Base-by-base conservation (phyloP, 1,284 basidiomycete genomes). In the Fomitopsis palustris region DNA sequence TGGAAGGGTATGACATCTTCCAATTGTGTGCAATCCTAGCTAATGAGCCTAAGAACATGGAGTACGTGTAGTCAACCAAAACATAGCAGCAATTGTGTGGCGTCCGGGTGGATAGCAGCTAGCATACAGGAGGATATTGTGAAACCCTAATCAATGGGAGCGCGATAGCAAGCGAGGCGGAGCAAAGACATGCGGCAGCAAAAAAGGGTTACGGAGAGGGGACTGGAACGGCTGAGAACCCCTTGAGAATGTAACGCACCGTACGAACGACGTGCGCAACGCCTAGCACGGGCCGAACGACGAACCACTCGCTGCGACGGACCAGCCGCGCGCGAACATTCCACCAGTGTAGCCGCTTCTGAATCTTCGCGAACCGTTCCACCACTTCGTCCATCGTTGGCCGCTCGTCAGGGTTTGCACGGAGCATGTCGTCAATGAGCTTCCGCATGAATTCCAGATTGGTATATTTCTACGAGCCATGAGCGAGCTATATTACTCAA, bases 351-450 rank as follows among this genome's bases (percentile, higher is more conserved):
- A 60, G 33, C n/a, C 4, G 17, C 9, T 14, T 14, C 3, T 35
- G 35, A 12, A 62, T 43, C 12, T 54, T 33, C 1, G 55, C 58
- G 35, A 65, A 65, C 4, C 62, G 59, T n/a, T 17, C 19, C 12
- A 61, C 55, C 4, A 65, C 64, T 23, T 62, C 57, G 17, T 61
- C 55, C 14, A 62, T 64, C 12, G 58, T 61, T 0, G 64, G 64
- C 10, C 64, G 55, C 42, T 61, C 59, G 2, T 1, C 17, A 2
- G 62, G 64, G 27, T 62, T 59, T 3, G 58, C 49, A n/a, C 61
- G 58, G 1, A 60, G 52, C 62, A 65, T 65, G 27, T 64, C 60
- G 12, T 37, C 43, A 4, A 65, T 45, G 0, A 65, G 54, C 3
- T 54, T 14, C 6, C 56, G 3, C 58, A 64, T 62, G 51, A 65